Evolutionary conservation across 2,329 filamentous ascomycete species (phyloP), one percentile per base, ranked within the genome.

Genomic region (Endothia cerciana): DNA sequence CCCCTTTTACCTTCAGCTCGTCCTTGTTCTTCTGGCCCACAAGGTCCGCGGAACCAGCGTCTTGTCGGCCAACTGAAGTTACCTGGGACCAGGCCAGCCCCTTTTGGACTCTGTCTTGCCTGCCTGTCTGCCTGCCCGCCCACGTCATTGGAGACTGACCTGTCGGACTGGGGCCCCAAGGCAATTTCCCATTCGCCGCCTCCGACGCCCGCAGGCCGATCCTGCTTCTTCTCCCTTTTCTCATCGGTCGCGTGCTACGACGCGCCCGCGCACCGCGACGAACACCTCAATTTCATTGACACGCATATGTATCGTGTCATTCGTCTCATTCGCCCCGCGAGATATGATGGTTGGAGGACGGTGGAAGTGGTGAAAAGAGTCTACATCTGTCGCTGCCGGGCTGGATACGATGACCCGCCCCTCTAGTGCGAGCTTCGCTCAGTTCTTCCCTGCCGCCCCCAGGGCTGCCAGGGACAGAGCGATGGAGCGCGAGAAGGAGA

Each of bases 391-490:
- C 79, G 66, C 64, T 63, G 40, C 53, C 49, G 43, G 11, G 30
- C 60, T 45, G 64, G 63, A 57, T 83, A 89, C 82, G 81, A 92
- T 91, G 90, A 92, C 92, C 88, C 92, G 91, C 83, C 87, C 89
- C 77, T 85, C 86, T 69, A 83, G 83, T 65, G 89, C 90, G 82
- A 89, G 89, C 81, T 94, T 93, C 85, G 91, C 90, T 81, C 89
- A 93, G 81, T 95, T 93, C 85, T 94, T 93, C 79, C 91, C 91
- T 72, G 88, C 90, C 76, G 91, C 91, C 75, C 91, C 91, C 72
- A 86, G 87, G 73, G 88, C 87, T 66, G 82, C 84, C 65, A 82
- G 82, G 77, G 83, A 86, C 75, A 83, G 82, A 73, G 83, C 85
- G 70, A 64, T 83, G 75, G 86, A 89, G 77, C 82, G 87, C 75